Conservation (phyloP, 257 asterid species). For the Scutellaria barbata region DNA sequence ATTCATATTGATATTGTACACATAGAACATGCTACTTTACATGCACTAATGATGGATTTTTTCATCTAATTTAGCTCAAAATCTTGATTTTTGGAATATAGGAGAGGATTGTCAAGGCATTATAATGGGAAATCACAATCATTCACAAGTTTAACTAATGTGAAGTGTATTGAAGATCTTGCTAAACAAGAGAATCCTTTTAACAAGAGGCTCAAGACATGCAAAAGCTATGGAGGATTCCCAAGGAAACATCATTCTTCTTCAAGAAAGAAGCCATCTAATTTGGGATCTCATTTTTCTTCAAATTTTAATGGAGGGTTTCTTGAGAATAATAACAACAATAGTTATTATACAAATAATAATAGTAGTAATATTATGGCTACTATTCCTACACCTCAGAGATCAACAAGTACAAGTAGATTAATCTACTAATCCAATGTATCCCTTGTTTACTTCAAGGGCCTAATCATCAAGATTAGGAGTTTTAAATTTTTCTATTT, state of each 20-base stretch:
- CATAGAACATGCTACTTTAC: no score
- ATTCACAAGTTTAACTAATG: constrained; percentile 54
- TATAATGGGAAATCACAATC: constrained; percentile 79
- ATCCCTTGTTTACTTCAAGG: constrained; percentile 18
- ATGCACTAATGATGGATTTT: no score
- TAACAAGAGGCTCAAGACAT: constrained; percentile 60
- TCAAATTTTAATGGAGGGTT: constrained; percentile 30
- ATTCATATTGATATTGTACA: no score
- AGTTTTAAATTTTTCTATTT: not conserved
- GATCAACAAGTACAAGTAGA: constrained; percentile 39
- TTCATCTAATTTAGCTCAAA: no score
- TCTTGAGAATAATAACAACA: constrained; percentile 13
- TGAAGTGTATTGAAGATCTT: constrained; percentile 61
- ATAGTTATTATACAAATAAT: not conserved
- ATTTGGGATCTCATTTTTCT: constrained; percentile 33
- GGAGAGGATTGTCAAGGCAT: constrained; percentile 77
- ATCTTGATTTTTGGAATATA: constrained; percentile 3
- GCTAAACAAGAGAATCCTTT: constrained; percentile 60
- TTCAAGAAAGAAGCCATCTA: constrained; percentile 38
- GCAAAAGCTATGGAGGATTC: constrained; percentile 51
- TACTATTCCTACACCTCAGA: constrained; percentile 45
- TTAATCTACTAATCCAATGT: constrained; percentile 31
- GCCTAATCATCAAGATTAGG: not conserved
- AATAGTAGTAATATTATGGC: constrained; percentile 32
- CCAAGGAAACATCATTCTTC: constrained; percentile 33